phyloP scores from a whole-genome alignment of 2,329 filamentous ascomycete species.

The Monosporascus sp. region DNA sequence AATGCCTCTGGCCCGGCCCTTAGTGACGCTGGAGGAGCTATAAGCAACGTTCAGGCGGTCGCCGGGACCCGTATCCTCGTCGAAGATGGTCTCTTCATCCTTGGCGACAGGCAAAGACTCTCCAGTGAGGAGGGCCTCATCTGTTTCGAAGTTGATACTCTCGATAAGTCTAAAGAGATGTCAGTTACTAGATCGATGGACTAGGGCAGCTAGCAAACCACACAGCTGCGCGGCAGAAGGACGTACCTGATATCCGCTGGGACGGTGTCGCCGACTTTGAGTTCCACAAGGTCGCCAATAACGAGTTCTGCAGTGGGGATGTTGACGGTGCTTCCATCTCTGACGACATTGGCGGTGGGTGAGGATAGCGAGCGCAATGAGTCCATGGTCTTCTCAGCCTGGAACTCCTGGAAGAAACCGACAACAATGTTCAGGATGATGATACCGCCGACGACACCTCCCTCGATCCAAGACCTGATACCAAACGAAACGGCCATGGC shows the following conservation, averaged over 20 bases:
- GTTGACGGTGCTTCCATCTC: slow-evolving; percentile 41
- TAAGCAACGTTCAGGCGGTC: slow-evolving; percentile 60
- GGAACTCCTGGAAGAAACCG: slow-evolving; percentile 50
- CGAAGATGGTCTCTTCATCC: slow-evolving; percentile 43
- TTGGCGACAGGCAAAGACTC: slow-evolving; percentile 57
- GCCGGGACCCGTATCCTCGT: slow-evolving; percentile 48
- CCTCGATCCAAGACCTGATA: slow-evolving; percentile 50
- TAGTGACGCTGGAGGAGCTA: slow-evolving; percentile 57
- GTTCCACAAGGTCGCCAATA: slow-evolving; percentile 52
- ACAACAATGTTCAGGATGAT: slow-evolving; percentile 48
- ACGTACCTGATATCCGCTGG: slow-evolving; percentile 34
- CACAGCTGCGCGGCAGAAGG: neutral
- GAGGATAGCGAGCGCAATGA: slow-evolving; percentile 45
- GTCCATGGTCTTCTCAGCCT: slow-evolving; percentile 50
- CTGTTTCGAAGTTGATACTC: slow-evolving; percentile 51
- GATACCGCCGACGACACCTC: slow-evolving; percentile 46
- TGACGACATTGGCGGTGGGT: slow-evolving; percentile 44
- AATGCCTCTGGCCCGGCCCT: slow-evolving; percentile 55
- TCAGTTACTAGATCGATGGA: no score
- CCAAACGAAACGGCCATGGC: slow-evolving; percentile 49
- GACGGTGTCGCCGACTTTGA: slow-evolving; percentile 42
- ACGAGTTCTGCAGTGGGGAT: slow-evolving; percentile 50
- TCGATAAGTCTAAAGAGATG: slow-evolving; percentile 34
- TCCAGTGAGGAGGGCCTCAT: slow-evolving; percentile 59
- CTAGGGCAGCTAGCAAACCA: neutral